Conservation (phyloP, 106 monocot genomes). For the Acorus gramineus region DNA sequence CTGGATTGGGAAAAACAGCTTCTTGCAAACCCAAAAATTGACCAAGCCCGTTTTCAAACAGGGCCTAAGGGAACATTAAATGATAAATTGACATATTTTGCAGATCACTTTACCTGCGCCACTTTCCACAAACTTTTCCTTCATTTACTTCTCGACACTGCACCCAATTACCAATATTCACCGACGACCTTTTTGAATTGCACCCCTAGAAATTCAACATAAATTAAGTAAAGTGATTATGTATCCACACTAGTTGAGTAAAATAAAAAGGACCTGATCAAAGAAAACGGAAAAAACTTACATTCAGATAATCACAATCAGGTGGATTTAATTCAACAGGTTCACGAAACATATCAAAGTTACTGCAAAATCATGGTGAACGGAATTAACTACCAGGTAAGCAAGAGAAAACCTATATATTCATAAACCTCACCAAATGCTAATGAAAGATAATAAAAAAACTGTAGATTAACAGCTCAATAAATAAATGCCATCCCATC, state of each 20-base stretch:
- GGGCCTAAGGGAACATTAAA: too few relatives aligned
- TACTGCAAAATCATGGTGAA: slow-evolving; percentile 16
- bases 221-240: too few relatives aligned
- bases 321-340: slow-evolving; percentile 24
- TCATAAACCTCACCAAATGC: too few relatives aligned
- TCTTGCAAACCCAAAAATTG: too few relatives aligned
- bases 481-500: too few relatives aligned
- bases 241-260: background rate
- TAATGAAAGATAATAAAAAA: too few relatives aligned
- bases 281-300: slow-evolving; percentile 13
- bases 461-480: too few relatives aligned
- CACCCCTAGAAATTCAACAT: slow-evolving; percentile 7
- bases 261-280: background rate
- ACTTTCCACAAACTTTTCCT: slow-evolving; percentile 53
- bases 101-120: slow-evolving; percentile 41
- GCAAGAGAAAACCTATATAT: too few relatives aligned
- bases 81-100: background rate
- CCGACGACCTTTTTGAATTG: background rate
- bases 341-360: slow-evolving; percentile 23
- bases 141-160: slow-evolving; percentile 22
- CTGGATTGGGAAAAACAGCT: too few relatives aligned
- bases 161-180: slow-evolving; percentile 34
- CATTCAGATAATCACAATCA: slow-evolving; percentile 29
- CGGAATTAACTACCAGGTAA: background rate
- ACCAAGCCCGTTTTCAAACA: too few relatives aligned